phyloP scores from a whole-genome alignment of 768 basidiomycete species.

The Megacollybia marginata region DNA sequence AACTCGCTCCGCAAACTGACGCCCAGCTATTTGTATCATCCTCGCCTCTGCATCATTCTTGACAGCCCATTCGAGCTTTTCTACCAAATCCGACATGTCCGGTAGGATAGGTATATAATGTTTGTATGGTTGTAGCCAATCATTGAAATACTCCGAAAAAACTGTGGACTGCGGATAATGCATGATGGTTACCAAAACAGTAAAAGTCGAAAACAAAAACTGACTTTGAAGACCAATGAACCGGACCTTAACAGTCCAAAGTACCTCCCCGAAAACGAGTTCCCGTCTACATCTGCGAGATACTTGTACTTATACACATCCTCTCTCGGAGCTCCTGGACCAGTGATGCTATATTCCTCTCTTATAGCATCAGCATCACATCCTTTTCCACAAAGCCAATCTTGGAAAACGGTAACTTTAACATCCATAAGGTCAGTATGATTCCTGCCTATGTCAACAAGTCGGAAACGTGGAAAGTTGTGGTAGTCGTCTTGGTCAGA shows the following conservation, averaged over 20 bases:
- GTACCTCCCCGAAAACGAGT: not conserved
- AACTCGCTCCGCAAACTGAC: not conserved
- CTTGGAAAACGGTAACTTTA: not conserved
- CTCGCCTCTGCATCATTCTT: constrained; percentile 4
- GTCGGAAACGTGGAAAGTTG: constrained; percentile 1
- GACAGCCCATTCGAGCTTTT: not conserved
- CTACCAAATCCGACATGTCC: constrained; percentile 5
- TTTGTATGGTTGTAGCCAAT: constrained; percentile 5
- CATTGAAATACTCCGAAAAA: constrained; percentile 6
- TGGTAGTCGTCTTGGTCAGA: constrained; percentile 9
- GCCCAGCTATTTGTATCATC: constrained; percentile 3
- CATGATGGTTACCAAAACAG: not conserved
- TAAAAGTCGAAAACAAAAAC: not conserved
- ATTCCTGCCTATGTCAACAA: not conserved
- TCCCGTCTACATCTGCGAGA: constrained; percentile 7
- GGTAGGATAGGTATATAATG: constrained; percentile 4
- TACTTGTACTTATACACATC: constrained; percentile 7
- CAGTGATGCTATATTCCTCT: constrained; percentile 6
- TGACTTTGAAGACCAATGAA: constrained; percentile 5
- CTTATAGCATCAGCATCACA: constrained; percentile 6
- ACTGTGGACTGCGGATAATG: constrained; percentile 5
- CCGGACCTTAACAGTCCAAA: constrained; percentile 1
- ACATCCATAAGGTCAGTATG: not conserved
- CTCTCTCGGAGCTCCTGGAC: not conserved
- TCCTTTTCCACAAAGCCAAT: constrained; percentile 4